Evolutionary conservation across 208 protist genomes (phyloP), one percentile per base, ranked within the genome.

Genomic region (Trypanosoma brucei): DNA sequence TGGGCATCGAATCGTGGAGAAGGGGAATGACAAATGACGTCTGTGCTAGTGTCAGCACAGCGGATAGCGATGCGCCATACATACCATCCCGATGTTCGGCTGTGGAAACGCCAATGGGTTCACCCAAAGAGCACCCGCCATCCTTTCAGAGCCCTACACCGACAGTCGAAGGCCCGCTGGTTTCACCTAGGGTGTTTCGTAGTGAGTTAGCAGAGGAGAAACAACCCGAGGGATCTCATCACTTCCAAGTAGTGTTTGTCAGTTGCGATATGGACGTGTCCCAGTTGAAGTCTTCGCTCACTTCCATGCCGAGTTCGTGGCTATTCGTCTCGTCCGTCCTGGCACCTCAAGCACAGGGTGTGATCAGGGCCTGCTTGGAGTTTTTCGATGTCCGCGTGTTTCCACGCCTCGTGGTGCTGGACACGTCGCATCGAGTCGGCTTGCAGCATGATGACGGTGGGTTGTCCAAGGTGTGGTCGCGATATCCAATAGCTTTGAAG

Each of bases 161-260:
- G 42, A 11, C 11, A 11, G 42, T 46, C 8, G 8, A 6, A 46
- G 42, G 11, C 11, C 42, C 11, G 42, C 42, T 14, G 8, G 42
- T 11, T 46, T 46, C 42, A 40, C 1, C 48, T 37, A 50, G 3
- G 57, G 39, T 3, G 4, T 34, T 11, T 14, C n/a, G 5, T 3
- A 46, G 31, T 31, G 11, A 33, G 35, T n/a, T 45, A 36, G 55
- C 2, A 39, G 37, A 35, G 37, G 33, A 8, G 38, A 38, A 36
- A 52, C 7, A 8, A 6, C 36, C 7, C n/a, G 9, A 22, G 8
- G 34, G 3, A 34, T 44, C 46, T 37, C 37, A 14, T 35, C 38
- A 30, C 34, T 75, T 86, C 45, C 75, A 81, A 35, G 76, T 88
- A 14, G 37, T 91, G n/a, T 91, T 86, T 65, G 37, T 91, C 42